These are phyloP conservation scores for Arctium minus DNA, from an alignment of 129 eudicot species.

Conservation along the genomic window DNA sequence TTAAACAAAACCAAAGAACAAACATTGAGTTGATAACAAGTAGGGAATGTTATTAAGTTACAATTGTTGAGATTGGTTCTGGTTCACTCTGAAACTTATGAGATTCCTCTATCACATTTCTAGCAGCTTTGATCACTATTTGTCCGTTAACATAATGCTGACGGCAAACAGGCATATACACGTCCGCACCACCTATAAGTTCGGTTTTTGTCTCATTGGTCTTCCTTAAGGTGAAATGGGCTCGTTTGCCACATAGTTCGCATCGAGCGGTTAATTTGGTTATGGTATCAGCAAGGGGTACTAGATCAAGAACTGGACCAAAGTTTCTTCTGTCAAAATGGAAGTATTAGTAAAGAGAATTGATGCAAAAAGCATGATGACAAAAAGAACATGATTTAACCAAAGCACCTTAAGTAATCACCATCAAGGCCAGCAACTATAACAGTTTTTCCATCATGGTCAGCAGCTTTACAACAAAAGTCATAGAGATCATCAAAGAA, in stretches of 20 bases:
- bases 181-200: constrained; percentile 83
- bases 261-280: constrained; percentile 91
- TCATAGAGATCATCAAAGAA: constrained; percentile 92
- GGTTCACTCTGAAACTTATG: constrained; percentile 20
- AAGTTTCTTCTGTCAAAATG: constrained; percentile 69
- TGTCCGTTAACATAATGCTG: constrained; percentile 71
- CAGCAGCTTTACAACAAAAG: constrained; percentile 89
- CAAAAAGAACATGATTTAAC: background rate
- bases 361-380: background rate
- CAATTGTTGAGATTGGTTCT: constrained; percentile 13
- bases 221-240: constrained; percentile 79
- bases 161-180: constrained; percentile 98
- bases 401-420: constrained; percentile 73
- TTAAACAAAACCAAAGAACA: background rate
- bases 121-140: constrained; percentile 33
- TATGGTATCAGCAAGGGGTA: constrained; percentile 88
- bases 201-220: constrained; percentile 56
- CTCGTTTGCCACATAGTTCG: constrained; percentile 74
- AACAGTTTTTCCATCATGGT: constrained; percentile 74
- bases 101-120: constrained; percentile 5
- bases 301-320: constrained; percentile 90
- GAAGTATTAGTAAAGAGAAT: background rate
- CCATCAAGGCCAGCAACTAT: constrained; percentile 95
- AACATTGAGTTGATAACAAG: background rate
- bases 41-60: background rate